A percentile compares a stretch with the other conserved stretches of the same genome.
Evolutionary conservation across 495 filamentous ascomycete species (phyloP).

Genomic region (Penicillium cataractarum): DNA sequence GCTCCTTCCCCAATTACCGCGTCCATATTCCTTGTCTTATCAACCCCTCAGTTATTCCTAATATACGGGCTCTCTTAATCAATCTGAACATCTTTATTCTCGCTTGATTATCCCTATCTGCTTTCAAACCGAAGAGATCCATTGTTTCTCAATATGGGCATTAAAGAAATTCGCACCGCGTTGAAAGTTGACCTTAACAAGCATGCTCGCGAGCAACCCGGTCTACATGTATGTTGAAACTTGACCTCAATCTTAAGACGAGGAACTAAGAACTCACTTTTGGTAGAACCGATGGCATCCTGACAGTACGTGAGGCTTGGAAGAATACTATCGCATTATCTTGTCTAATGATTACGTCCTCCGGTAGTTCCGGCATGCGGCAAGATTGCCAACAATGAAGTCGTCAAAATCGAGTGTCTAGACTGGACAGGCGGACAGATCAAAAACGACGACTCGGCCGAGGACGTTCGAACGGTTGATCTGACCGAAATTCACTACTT

Average conservation of each 20-base stretch:
- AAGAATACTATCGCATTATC: not conserved
- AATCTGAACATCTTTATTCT: not conserved
- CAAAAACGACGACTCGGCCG: constrained; percentile 83
- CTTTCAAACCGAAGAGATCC: not conserved
- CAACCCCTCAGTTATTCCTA: not conserved
- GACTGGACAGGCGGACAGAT: constrained; percentile 93
- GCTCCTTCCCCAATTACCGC: not conserved
- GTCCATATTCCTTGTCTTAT: not conserved
- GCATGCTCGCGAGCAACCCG: constrained; percentile 72
- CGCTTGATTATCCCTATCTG: not conserved
- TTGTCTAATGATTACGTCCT: constrained; percentile 6
- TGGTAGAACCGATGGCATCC: constrained; percentile 91
- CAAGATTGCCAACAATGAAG: constrained; percentile 81
- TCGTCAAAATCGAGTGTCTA: constrained; percentile 93
- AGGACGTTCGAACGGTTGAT: constrained; percentile 86
- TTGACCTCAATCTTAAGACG: not conserved
- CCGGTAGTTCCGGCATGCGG: constrained; percentile 72
- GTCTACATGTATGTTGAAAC: constrained; percentile 69
- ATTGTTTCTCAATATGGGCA: constrained; percentile 46
- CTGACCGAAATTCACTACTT: constrained; percentile 86
- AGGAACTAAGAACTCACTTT: not conserved
- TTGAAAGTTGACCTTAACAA: constrained; percentile 77
- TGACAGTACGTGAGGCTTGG: constrained; percentile 60
- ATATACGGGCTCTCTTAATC: not conserved
- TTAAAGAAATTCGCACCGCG: constrained; percentile 68